These are phyloP conservation scores for Colletotrichum musae DNA, from an alignment of 2,329 filamentous ascomycete species.

Conservation along the genomic window DNA sequence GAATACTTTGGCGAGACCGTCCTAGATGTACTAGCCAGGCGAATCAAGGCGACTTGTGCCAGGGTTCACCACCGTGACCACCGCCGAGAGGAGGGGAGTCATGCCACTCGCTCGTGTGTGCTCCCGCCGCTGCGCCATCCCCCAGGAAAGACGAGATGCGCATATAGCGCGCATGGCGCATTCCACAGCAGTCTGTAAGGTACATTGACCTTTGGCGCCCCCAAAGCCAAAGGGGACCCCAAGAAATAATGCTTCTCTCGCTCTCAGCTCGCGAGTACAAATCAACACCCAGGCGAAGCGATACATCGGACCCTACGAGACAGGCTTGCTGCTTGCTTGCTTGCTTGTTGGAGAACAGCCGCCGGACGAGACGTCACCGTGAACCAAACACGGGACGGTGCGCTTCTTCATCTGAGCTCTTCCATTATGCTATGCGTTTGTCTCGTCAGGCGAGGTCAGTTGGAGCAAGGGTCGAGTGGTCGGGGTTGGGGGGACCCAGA, in stretches of 20 bases:
- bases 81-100: constrained; percentile 31
- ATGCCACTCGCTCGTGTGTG: constrained; percentile 24
- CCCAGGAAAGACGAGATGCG: constrained; percentile 13
- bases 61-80: constrained; percentile 34
- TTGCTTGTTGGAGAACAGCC: constrained; percentile 35
- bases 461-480: neutral
- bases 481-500: neutral
- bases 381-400: constrained; percentile 22
- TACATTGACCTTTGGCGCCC: constrained; percentile 29
- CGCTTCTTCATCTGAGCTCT: constrained; percentile 21
- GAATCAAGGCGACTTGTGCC: constrained; percentile 36
- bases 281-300: constrained; percentile 6
- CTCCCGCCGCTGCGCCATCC: constrained; percentile 7
- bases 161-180: constrained; percentile 29
- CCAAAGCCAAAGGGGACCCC: neutral
- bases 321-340: constrained; percentile 7
- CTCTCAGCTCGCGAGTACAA: constrained; percentile 16
- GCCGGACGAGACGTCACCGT: constrained; percentile 27
- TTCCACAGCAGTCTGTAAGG: constrained; percentile 38
- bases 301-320: constrained; percentile 6
- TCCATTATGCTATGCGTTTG: constrained; percentile 17
- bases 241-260: neutral
- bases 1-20: constrained; percentile 12
- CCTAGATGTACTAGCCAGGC: constrained; percentile 31
- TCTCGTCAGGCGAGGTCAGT: constrained; percentile 12